Percentiles rank a stretch among this genome's conserved stretches.
Conservation (phyloP, 306 rosid genomes). For the Trichosanthes truncata region DNA sequence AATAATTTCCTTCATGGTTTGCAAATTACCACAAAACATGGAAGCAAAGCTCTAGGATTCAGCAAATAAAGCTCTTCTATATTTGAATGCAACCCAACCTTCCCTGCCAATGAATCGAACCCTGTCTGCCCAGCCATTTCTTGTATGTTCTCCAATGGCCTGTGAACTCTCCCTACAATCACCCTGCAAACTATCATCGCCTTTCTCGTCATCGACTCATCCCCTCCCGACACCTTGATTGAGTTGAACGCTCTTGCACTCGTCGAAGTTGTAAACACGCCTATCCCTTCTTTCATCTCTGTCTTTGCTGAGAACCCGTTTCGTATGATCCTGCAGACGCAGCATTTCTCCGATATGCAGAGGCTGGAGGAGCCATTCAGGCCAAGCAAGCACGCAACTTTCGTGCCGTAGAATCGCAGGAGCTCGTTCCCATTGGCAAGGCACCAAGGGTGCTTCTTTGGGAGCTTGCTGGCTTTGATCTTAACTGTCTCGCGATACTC, state of each 20-base stretch:
- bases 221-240: conserved; percentile 36
- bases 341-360: conserved; percentile 60
- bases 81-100: conserved; percentile 75
- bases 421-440: conserved; percentile 95
- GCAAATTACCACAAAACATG: conserved; percentile 89
- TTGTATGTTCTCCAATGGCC: conserved; percentile 70
- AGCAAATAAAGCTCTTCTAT: conserved; percentile 88
- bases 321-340: conserved; percentile 79
- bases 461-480: conserved; percentile 77
- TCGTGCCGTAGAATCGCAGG: conserved; percentile 78
- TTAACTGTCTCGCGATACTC: conserved; percentile 83
- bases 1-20: conserved; percentile 39
- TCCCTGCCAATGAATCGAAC: conserved; percentile 85
- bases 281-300: conserved; percentile 71
- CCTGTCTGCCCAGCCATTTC: conserved; percentile 76
- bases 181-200: conserved; percentile 73
- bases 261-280: conserved; percentile 89
- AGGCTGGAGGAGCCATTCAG: conserved; percentile 67
- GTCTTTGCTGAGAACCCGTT: conserved; percentile 72
- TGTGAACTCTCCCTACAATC: conserved; percentile 81
- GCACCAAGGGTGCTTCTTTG: conserved; percentile 88
- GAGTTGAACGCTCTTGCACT: conserved; percentile 82
- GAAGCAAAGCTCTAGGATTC: conserved; percentile 80
- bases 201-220: conserved; percentile 29
- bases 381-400: conserved; percentile 62